phyloP scores from a whole-genome alignment of 176 grass and related monocot genomes.

The Hsuehochloa calcarea region DNA sequence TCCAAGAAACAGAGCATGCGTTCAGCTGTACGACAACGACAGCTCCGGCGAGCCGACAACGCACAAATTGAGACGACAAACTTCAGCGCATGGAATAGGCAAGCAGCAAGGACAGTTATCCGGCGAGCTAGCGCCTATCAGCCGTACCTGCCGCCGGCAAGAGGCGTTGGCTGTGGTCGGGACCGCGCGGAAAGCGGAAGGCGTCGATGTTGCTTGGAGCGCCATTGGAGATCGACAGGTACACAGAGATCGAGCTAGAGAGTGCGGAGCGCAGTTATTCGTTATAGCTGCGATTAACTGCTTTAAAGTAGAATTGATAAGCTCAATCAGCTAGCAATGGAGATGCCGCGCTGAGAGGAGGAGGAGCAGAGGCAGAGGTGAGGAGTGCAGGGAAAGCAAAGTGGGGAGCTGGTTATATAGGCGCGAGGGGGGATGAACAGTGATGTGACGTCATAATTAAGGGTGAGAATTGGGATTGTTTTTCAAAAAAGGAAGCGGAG shows the following conservation, averaged over 20 bases:
- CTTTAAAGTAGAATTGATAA: not conserved
- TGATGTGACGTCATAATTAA: constrained; percentile 30
- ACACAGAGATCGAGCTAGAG: not conserved
- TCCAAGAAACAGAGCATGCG: not conserved
- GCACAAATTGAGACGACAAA: not conserved
- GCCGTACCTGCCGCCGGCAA: constrained; percentile 56
- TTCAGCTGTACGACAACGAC: not conserved
- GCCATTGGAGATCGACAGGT: constrained; percentile 45
- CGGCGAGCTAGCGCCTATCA: not conserved
- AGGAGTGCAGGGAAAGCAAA: not conserved
- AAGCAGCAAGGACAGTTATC: not conserved
- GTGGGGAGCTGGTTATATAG: constrained; percentile 24
- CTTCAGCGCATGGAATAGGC: not conserved
- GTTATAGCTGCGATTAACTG: not conserved
- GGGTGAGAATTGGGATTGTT: too few relatives aligned
- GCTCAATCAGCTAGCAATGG: not conserved
- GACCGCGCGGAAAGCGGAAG: constrained; percentile 45
- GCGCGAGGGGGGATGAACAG: not conserved
- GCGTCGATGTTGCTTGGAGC: constrained; percentile 17
- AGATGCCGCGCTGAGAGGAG: not conserved
- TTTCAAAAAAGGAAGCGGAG: too few relatives aligned
- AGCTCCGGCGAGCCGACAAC: not conserved
- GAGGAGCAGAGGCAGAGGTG: not conserved
- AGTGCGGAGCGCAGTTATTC: not conserved
- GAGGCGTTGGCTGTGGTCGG: constrained; percentile 12